Conservation (phyloP, 1,139 yeast genomes). For the Taiozyma sp. region DNA sequence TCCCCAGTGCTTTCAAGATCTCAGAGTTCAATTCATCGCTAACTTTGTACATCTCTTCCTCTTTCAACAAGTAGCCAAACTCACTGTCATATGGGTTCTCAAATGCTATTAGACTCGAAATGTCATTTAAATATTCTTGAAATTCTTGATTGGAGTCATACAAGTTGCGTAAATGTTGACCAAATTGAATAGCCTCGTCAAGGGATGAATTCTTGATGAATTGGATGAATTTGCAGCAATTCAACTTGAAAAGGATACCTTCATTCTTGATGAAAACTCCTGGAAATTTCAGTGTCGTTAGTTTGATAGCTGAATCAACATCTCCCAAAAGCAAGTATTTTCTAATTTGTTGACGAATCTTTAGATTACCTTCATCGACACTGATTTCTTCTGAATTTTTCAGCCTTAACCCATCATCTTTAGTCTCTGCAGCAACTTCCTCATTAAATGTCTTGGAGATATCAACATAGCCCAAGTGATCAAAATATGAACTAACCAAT, state of each 20-base stretch:
- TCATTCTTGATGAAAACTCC: conserved; percentile 35
- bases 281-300: conserved; percentile 41
- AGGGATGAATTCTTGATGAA: conserved; percentile 30
- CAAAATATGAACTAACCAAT: conserved; percentile 62
- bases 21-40: conserved; percentile 40
- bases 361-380: conserved; percentile 36
- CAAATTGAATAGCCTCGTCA: conserved; percentile 37
- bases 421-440: conserved; percentile 34
- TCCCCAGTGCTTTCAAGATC: conserved; percentile 33
- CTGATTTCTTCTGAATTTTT: conserved; percentile 18
- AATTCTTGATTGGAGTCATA: conserved; percentile 30
- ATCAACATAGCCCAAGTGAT: conserved; percentile 67
- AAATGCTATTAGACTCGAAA: conserved; percentile 48
- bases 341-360: conserved; percentile 47
- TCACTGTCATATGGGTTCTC: conserved; percentile 37
- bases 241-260: conserved; percentile 46
- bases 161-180: conserved; percentile 39
- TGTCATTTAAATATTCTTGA: conserved; percentile 32
- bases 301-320: conserved; percentile 41
- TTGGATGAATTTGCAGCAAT: conserved; percentile 45
- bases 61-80: conserved; percentile 33
- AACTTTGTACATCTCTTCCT: conserved; percentile 31
- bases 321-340: conserved; percentile 40
- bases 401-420: conserved; percentile 22
- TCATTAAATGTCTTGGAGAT: conserved; percentile 57